phyloP scores from a whole-genome alignment of 345 rosid species.

The Salix koriyanagi region DNA sequence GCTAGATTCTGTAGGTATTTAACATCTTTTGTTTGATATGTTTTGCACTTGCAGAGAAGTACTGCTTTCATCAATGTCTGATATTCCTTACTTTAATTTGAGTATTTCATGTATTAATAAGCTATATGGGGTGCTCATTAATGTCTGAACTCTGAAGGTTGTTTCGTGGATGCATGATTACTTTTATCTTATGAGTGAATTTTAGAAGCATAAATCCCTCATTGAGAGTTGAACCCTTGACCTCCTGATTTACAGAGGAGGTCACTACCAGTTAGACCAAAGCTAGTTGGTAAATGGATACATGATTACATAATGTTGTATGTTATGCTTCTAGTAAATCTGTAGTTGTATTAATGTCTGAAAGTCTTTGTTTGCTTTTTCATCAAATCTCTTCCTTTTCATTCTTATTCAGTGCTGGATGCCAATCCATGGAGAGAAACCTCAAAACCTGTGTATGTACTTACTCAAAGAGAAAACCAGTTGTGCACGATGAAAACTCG shows the following conservation, averaged over 20 bases:
- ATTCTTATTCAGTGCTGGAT: slow-evolving; percentile 61
- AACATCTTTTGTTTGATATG: neutral
- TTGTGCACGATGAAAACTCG: slow-evolving; percentile 93
- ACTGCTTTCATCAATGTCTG: neutral
- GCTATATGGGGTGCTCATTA: neutral
- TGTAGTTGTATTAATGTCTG: neutral
- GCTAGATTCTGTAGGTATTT: neutral
- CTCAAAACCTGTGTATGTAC: slow-evolving; percentile 79
- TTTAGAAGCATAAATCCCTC: neutral
- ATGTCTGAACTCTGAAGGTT: neutral
- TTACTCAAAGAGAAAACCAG: slow-evolving; percentile 76
- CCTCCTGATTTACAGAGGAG: no score
- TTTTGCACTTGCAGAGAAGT: neutral
- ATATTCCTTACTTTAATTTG: neutral
- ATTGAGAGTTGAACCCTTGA: neutral
- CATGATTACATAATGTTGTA: neutral
- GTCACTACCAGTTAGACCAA: neutral
- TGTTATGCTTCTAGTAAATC: neutral
- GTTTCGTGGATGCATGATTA: neutral
- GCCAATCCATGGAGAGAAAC: slow-evolving; percentile 92
- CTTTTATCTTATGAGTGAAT: neutral
- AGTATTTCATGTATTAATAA: neutral
- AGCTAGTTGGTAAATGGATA: neutral
- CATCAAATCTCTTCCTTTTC: neutral
- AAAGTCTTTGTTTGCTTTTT: neutral